Evolutionary conservation across 331 rosid species (phyloP).

Genomic region (Saraca asoca): DNA sequence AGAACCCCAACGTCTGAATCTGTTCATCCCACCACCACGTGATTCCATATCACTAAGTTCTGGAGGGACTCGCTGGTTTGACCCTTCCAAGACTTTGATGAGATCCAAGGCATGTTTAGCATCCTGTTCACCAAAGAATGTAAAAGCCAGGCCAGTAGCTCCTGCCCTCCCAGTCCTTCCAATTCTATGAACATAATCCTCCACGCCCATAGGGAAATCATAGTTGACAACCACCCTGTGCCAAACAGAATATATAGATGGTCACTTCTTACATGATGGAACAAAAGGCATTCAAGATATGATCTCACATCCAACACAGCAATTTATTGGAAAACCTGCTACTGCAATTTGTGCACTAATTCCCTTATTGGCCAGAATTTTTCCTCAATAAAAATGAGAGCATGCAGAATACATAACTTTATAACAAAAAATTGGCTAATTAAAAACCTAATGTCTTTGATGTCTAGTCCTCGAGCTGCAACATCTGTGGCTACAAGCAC

Average conservation of each 20-base stretch:
- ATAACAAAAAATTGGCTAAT: neutral
- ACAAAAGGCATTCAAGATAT: neutral
- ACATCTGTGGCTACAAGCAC: conserved; percentile 98
- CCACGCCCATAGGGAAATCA: conserved; percentile 97
- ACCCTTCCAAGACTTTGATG: conserved; percentile 94
- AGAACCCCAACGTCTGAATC: conserved; percentile 82
- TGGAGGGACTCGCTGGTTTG: conserved; percentile 84
- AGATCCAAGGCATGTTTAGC: conserved; percentile 89
- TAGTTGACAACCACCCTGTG: conserved; percentile 91
- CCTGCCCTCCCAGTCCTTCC: conserved; percentile 99
- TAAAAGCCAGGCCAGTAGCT: conserved; percentile 89
- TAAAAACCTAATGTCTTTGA: conserved; percentile 90
- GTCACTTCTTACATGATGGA: conserved; percentile 2
- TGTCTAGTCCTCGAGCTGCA: conserved; percentile 96
- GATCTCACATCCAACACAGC: conserved; percentile 7
- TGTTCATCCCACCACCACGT: conserved; percentile 88
- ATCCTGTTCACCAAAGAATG: conserved; percentile 95
- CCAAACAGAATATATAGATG: conserved; percentile 3
- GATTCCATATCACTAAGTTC: conserved; percentile 80
- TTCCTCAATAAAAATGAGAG: neutral
- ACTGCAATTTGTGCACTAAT: neutral
- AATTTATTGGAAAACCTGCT: neutral
- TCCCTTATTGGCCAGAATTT: neutral
- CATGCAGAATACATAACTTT: conserved; percentile 6
- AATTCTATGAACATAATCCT: conserved; percentile 98